Base-by-base conservation (phyloP, 352 stramenopile species). In the Peronospora destructor region DNA sequence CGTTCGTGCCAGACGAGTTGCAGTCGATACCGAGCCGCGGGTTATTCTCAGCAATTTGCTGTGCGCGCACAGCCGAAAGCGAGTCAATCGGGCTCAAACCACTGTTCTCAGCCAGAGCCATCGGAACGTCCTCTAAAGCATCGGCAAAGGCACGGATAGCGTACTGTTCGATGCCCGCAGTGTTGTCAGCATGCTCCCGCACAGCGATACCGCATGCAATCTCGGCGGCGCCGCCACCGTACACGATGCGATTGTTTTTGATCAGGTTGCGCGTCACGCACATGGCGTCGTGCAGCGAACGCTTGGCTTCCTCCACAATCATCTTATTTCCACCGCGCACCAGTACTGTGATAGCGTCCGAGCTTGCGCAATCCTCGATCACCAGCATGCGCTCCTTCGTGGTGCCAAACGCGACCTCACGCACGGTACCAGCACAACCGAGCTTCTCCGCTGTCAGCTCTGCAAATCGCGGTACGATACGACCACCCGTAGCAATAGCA, bases 261-360 rank as follows among this genome's bases (percentile, higher is more conserved):
- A 99, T 98, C 44, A 99, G 71, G 79, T 99, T 99, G 48, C 96
- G 89, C 32, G 97, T 96, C 25, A 99, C 97, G 68, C 97, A 99
- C 94, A 99, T 99, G 56, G 97, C 96, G 73, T 99, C 97, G 69
- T 99, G 97, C 35, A 99, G 79, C 49, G 95, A 98, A 38, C 97
- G 91, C 73, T 99, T 99, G 28, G 95, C 96, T 76, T 99, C 95
- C 34, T 99, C 95, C 12, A 99, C 93, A 64, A 98, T 97, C 95
- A 99, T 99, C 76, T 98, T 97, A 76, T 99, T 99, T 44, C 96
- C 97, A 28, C 96, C 97, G 26, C 97, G 86, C 33, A 99, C 96
- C 39, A 99, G 81, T 30, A 99, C 88, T 45, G 97, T 99, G 45
- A 99, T 97, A 32, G 96, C 96, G 53, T 98, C 96, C 51, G 92